Conservation (phyloP, 257 asterid species). For the Plantago elongata region DNA sequence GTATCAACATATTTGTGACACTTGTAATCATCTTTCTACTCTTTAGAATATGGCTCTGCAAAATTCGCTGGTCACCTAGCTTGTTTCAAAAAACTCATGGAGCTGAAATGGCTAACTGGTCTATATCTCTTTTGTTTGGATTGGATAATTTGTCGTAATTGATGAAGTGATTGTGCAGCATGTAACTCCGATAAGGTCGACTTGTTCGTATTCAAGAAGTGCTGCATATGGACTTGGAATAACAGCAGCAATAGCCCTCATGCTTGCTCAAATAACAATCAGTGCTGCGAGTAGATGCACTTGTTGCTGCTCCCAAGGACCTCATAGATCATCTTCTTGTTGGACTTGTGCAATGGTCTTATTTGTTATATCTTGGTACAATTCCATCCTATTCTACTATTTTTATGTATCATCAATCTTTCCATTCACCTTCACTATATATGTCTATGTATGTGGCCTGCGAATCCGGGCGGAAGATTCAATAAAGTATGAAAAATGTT, state of each 20-base stretch:
- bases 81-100: no score
- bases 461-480: not conserved
- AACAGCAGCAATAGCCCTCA: not conserved
- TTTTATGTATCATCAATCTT: not conserved
- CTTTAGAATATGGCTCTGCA: no score
- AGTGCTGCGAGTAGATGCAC: slow-evolving; percentile 5
- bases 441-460: no score
- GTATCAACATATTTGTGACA: no score
- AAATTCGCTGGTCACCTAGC: no score
- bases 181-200: no score
- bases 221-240: slow-evolving; percentile 7
- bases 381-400: not conserved
- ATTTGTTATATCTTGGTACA: slow-evolving; percentile 4
- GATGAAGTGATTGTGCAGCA: not conserved
- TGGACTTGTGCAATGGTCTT: slow-evolving; percentile 4
- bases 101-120: no score
- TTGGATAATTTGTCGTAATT: no score
- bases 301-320: slow-evolving; percentile 6
- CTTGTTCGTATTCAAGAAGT: not conserved
- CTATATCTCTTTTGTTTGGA: no score
- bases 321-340: not conserved
- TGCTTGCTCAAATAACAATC: not conserved
- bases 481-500: no score
- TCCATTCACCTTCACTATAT: not conserved
- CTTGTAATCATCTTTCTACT: no score